phyloP scores from a whole-genome alignment of 192 early-diverging fungal species.

The Podila epigama region DNA sequence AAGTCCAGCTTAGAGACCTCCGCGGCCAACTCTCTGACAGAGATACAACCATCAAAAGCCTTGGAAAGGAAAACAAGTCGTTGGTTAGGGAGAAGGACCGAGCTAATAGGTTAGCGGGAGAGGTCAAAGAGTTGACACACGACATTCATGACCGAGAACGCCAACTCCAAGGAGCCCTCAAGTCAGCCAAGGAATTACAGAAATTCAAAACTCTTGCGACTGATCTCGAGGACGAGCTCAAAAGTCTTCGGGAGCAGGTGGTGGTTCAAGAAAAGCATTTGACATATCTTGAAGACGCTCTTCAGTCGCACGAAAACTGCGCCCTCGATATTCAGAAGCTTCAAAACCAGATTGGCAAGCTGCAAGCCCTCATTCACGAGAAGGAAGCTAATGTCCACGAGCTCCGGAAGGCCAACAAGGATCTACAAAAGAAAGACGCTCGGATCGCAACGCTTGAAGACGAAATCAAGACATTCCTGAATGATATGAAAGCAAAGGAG shows the following conservation, averaged over 20 bases:
- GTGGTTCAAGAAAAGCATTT: constrained; percentile 31
- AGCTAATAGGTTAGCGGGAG: constrained; percentile 1
- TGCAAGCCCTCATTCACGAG: constrained; percentile 3
- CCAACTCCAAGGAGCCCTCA: constrained; percentile 6
- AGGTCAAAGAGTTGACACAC: not conserved
- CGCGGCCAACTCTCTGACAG: constrained; percentile 6
- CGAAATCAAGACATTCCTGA: constrained; percentile 4
- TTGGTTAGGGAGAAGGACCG: not conserved
- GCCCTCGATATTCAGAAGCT: constrained; percentile 4
- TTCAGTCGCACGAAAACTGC: constrained; percentile 15
- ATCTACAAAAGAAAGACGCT: not conserved
- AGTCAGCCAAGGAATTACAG: not conserved
- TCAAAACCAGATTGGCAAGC: constrained; percentile 12
- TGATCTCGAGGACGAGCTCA: constrained; percentile 16
- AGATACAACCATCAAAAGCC: not conserved
- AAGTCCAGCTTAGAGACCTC: constrained; percentile 4
- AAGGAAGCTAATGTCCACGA: constrained; percentile 2
- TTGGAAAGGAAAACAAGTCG: constrained; percentile 8
- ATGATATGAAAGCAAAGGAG: constrained; percentile 15
- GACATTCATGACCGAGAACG: constrained; percentile 10
- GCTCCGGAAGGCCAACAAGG: constrained; percentile 1
- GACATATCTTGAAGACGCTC: constrained; percentile 25
- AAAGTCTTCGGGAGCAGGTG: constrained; percentile 16
- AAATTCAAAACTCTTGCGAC: not conserved
- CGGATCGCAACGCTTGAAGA: constrained; percentile 5